These are phyloP conservation scores for Penicillium verrucosum DNA, from an alignment of 2,329 filamentous ascomycete genomes.

Conservation along the genomic window DNA sequence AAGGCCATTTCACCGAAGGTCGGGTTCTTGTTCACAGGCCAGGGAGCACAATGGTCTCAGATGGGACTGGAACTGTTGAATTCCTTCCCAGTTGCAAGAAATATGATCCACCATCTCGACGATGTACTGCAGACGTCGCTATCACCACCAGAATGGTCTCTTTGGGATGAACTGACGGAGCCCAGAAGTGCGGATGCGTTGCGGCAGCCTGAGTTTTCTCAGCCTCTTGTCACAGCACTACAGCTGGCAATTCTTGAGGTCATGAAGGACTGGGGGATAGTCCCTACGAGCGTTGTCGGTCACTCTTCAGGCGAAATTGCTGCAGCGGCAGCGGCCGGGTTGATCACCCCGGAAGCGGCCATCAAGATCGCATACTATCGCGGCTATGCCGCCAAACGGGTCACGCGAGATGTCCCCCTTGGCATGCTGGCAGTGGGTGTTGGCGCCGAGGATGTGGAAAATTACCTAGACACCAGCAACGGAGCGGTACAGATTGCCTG, in stretches of 20 bases:
- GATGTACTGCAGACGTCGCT: too few relatives aligned
- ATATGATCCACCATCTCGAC: too few relatives aligned
- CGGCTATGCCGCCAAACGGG: not conserved
- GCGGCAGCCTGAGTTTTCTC: conserved; percentile 9
- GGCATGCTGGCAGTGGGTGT: conserved; percentile 7
- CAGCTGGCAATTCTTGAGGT: conserved; percentile 9
- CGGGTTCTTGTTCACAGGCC: too few relatives aligned
- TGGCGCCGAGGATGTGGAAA: not conserved
- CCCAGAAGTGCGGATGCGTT: not conserved
- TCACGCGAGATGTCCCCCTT: not conserved
- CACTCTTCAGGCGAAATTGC: conserved; percentile 10
- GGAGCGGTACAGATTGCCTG: conserved; percentile 10
- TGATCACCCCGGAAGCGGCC: not conserved
- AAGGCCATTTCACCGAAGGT: too few relatives aligned
- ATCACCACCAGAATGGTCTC: too few relatives aligned
- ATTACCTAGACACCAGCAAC: not conserved
- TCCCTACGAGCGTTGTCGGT: not conserved
- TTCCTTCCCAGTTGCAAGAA: too few relatives aligned
- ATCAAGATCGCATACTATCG: not conserved
- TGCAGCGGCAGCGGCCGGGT: not conserved
- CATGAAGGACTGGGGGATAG: conserved; percentile 2
- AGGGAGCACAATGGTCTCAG: too few relatives aligned
- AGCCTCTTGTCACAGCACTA: conserved; percentile 12
- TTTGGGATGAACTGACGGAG: too few relatives aligned
- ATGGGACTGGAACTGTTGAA: too few relatives aligned